Base-by-base conservation (phyloP, 495 filamentous ascomycete species). In the Hamigera avellanea region DNA sequence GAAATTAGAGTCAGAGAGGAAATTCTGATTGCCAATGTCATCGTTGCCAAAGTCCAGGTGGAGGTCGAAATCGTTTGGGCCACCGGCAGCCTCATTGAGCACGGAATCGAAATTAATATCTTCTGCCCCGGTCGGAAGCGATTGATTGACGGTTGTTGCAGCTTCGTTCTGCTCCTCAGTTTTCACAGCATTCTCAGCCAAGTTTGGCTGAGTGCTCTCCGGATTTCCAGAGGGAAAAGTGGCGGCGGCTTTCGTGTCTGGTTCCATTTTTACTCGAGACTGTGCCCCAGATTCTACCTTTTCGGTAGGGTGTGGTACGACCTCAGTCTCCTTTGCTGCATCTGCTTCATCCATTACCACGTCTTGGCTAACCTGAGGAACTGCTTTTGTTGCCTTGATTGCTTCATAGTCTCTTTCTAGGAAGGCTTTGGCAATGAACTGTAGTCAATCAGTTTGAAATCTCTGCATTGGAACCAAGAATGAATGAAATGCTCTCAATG, bases 381-480 rank as follows among this genome's bases (percentile, higher is more conserved):
- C 51, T 19, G 52, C 46, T 34, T 61, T 62, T 19, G 43, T 57
- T 2, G 56, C 57, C 37, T 49, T 54, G 37, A 66, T 48, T 13
- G 47, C 54, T 19, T 65, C 62, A 33, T 67, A 66, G 33, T 66
- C 64, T 39, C 48, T 61, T 49, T 69, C 64, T 14, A 65, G 40
- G 30, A 62, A 66, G 9, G 62, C 56, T 36, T 67, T 67, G 15
- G 64, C 64, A 26, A 67, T 62, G 29, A 66, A 64, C 62, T 66
- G 39, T 36, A 26, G 6, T 32, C 8, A 2, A 39, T 62, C 27
- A 59, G 50, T 32, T n/a, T n/a, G n/a, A n/a, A n/a, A n/a, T n/a
- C n/a, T n/a, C n/a, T n/a, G n/a, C n/a, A n/a, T n/a, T n/a, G n/a
- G n/a, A n/a, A n/a, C n/a, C n/a, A n/a, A n/a, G n/a, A n/a, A n/a